Evolutionary conservation across 768 basidiomycete species (phyloP).

Genomic region (Paxillus ammoniavirescens): DNA sequence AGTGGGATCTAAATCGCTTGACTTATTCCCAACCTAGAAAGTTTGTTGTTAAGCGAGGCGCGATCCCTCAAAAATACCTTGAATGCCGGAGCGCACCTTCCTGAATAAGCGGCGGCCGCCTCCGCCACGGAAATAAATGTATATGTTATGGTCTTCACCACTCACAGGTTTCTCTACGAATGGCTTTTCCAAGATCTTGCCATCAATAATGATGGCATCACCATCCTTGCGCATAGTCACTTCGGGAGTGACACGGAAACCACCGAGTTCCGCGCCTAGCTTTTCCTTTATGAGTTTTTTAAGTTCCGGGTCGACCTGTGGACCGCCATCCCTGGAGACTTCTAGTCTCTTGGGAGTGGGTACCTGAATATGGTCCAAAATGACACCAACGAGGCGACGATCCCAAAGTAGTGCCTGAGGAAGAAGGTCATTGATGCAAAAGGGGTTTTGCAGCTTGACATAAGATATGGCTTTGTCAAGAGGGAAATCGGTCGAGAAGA

Average conservation of each 20-base stretch:
- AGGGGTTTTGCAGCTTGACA: constrained; percentile 86
- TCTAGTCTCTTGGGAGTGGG: constrained; percentile 91
- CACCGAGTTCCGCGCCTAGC: constrained; percentile 74
- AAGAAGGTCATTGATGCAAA: constrained; percentile 93
- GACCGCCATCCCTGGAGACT: constrained; percentile 92
- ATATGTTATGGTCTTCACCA: constrained; percentile 98
- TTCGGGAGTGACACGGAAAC: constrained; percentile 72
- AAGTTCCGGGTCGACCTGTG: constrained; percentile 78
- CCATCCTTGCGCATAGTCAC: constrained; percentile 84
- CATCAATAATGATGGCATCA: constrained; percentile 91
- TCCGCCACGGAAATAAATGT: constrained; percentile 94
- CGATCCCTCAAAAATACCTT: neutral
- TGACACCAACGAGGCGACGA: constrained; percentile 85
- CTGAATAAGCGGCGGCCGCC: constrained; percentile 92
- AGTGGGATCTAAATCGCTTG: constrained; percentile 85
- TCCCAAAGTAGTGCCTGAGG: constrained; percentile 99
- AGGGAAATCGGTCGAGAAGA: constrained; percentile 98
- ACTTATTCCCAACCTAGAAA: constrained; percentile 93
- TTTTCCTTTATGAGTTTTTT: constrained; percentile 70
- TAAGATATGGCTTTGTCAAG: constrained; percentile 92
- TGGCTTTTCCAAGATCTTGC: constrained; percentile 87
- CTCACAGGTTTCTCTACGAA: constrained; percentile 99
- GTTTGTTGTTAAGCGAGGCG: neutral
- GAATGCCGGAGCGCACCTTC: constrained; percentile 55
- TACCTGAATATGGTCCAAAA: constrained; percentile 89